Percentiles rank a stretch among this genome's conserved stretches.
Conservation (phyloP, 2,329 filamentous ascomycete genomes). For the Aspergillus tamarii region DNA sequence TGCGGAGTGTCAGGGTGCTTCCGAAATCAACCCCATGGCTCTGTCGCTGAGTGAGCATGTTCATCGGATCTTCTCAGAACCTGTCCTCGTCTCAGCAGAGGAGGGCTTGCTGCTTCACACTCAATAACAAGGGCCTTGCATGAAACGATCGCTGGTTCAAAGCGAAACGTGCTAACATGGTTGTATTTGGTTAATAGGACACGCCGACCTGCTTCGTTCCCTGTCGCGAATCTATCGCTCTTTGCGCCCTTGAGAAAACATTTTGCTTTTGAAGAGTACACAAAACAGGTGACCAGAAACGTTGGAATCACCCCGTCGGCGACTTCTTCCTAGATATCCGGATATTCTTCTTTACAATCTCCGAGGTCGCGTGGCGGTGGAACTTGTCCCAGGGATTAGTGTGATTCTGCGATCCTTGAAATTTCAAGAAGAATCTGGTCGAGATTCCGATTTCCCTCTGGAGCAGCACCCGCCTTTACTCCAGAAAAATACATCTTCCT, state of each 20-base stretch:
- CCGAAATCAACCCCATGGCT: background rate
- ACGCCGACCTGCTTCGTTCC: background rate
- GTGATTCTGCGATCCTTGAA: background rate
- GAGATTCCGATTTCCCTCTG: background rate
- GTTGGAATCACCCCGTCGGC: background rate
- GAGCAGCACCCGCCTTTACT: background rate
- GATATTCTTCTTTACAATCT: background rate
- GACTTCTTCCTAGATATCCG: background rate
- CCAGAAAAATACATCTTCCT: constrained; percentile 5
- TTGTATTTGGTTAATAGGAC: background rate
- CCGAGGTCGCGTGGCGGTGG: constrained; percentile 3
- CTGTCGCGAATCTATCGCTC: background rate
- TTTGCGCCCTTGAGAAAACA: background rate
- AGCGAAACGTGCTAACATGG: background rate
- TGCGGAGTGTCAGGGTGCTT: background rate
- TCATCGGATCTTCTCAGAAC: constrained; percentile 1
- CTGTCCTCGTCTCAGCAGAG: background rate
- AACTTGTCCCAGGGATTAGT: background rate
- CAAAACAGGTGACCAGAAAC: background rate
- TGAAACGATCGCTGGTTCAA: background rate
- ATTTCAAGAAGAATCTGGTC: background rate
- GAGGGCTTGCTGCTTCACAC: background rate
- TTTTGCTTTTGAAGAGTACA: background rate
- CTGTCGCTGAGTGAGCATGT: background rate
- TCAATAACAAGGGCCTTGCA: background rate